Evolutionary conservation across 345 rosid species (phyloP).

Genomic region (Salix brachista): DNA sequence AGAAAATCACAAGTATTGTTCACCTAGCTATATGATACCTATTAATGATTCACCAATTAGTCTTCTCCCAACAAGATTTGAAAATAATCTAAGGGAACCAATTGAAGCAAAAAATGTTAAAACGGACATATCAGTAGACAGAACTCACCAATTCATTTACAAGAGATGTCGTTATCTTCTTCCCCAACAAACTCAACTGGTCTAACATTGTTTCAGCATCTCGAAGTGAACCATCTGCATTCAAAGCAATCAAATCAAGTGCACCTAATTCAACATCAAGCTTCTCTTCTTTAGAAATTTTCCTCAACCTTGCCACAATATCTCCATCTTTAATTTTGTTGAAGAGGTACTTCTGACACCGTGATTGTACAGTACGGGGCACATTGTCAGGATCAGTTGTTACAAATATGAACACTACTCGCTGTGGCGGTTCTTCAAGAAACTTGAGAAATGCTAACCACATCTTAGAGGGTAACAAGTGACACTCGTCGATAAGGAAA

Average conservation of each 20-base stretch:
- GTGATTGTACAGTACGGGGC: slow-evolving; percentile 89
- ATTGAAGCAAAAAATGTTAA: background rate
- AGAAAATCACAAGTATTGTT: background rate
- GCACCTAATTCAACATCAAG: slow-evolving; percentile 86
- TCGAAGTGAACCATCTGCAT: slow-evolving; percentile 94
- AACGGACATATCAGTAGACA: slow-evolving; percentile 1
- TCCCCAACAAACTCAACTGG: slow-evolving; percentile 91
- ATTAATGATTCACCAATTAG: background rate
- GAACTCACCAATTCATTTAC: slow-evolving; percentile 92
- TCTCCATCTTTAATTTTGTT: slow-evolving; percentile 89
- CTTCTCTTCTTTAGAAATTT: slow-evolving; percentile 65
- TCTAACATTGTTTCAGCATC: slow-evolving; percentile 98
- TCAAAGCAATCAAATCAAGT: slow-evolving; percentile 84
- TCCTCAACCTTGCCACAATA: slow-evolving; percentile 58
- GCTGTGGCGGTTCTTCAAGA: slow-evolving; percentile 72
- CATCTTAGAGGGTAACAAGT: slow-evolving; percentile 75
- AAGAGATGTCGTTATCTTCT: slow-evolving; percentile 71
- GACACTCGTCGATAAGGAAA: slow-evolving; percentile 86
- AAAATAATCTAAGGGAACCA: background rate
- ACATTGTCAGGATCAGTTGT: slow-evolving; percentile 91
- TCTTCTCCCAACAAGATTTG: background rate
- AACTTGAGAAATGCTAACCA: slow-evolving; percentile 91
- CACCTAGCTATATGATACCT: background rate
- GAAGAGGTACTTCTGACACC: slow-evolving; percentile 89
- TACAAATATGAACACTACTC: slow-evolving; percentile 73